Base-by-base conservation (phyloP, 495 filamentous ascomycete species). In the Podospora anserina region DNA sequence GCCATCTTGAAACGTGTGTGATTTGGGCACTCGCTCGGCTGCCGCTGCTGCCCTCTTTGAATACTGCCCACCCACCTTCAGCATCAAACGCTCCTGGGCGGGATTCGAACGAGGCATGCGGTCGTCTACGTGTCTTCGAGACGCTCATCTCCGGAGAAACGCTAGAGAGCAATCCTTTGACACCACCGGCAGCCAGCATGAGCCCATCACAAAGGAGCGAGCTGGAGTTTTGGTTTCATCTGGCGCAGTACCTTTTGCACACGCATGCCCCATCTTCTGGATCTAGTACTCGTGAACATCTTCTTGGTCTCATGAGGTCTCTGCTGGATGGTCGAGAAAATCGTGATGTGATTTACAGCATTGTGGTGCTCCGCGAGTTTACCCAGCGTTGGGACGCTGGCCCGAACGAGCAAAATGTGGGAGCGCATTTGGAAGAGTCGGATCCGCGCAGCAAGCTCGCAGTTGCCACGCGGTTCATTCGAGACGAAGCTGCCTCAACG, bases 321-420 rank as follows among this genome's bases (percentile, higher is more conserved):
- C 79, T 94, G 5, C 84, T 97, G 9, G 89, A 93, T 68, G 89
- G 87, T 65, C 85, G 87, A 20, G 93, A 97, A 80, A 94, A 94
- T 73, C 88, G 93, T n/a, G 93, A 97, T 71, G 91, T 96, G 7
- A 85, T 96, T 39, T 97, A 97, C 76, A 94, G 91, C 15, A 89
- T 97, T 68, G 91, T 91, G 27, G 87, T 96, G 63, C 87, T 89
- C 11, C 88, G 93, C 20, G 88, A 92, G 70, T 83, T 91, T 53
- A 89, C 91, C 30, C 84, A 86, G 53, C 86, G 88, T 19, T 86
- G 90, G 77, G 74, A 84, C 82, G 54, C 92, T 82, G 65, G 90
- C 84, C 73, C 87, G 85, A 71, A 87, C 82, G 74, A 88, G 80
- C 75, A 82, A 83, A 73, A 84, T 73, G 58, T 87, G 79, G 83